Evolutionary conservation across 306 rosid genomes (phyloP).

Genomic region (Malus domestica): DNA sequence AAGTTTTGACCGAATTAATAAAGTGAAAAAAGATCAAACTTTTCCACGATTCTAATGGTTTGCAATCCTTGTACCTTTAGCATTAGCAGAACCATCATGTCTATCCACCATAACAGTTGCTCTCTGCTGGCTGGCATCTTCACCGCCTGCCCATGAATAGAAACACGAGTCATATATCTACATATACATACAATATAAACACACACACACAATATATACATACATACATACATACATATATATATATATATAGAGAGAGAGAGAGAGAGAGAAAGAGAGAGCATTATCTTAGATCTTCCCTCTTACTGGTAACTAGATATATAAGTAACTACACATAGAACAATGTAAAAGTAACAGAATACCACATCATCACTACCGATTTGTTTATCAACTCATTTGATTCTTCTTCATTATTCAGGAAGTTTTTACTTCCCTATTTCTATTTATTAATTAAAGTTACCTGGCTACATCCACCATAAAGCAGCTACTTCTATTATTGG

Average conservation of each 20-base stretch:
- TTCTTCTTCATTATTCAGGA: background rate
- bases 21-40: background rate
- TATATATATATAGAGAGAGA: no score
- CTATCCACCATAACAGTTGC: conserved; percentile 37
- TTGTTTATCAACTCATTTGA: background rate
- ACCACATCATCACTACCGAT: background rate
- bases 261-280: background rate
- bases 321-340: background rate
- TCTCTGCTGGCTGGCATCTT: conserved; percentile 29
- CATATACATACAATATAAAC: background rate
- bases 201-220: background rate
- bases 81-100: conserved; percentile 36
- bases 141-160: conserved; percentile 40
- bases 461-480: background rate
- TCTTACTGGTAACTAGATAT: background rate
- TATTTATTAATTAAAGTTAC: background rate
- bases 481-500: background rate
- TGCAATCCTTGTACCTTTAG: conserved; percentile 29
- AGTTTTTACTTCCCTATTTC: background rate
- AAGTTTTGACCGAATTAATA: background rate
- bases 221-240: background rate
- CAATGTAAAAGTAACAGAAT: background rate
- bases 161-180: conserved; percentile 13
- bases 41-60: background rate
- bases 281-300: no score